Evolutionary conservation across 371 early-diverging fungal species (phyloP).

Genomic region (Mucor irregularis): DNA sequence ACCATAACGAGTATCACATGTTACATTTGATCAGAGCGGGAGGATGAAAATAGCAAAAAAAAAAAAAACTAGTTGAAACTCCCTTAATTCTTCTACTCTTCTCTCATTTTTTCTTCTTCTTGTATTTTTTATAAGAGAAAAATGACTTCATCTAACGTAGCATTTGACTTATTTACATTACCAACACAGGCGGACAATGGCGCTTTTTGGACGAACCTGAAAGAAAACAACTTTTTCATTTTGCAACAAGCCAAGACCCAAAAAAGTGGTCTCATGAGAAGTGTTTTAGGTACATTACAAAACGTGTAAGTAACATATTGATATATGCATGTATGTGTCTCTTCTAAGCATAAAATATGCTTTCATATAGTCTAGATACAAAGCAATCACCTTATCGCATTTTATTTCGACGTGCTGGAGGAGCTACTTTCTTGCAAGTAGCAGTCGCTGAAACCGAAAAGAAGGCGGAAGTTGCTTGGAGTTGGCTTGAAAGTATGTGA

Average conservation of each 20-base stretch:
- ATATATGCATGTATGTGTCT: neutral
- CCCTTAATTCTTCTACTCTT: too few species aligned
- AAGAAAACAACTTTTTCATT: conserved; percentile 62
- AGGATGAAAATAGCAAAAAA: too few species aligned
- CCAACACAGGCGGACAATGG: conserved; percentile 38
- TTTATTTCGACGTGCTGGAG: conserved; percentile 64
- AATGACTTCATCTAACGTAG: conserved; percentile 13
- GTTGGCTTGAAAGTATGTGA: conserved; percentile 77
- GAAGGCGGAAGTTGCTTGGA: conserved; percentile 85
- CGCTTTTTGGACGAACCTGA: conserved; percentile 64
- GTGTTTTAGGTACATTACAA: conserved; percentile 79
- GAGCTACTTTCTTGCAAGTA: conserved; percentile 53
- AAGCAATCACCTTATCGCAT: conserved; percentile 94
- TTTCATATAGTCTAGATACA: conserved; percentile 72
- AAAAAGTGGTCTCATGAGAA: conserved; percentile 59
- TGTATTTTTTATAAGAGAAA: neutral
- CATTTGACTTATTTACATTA: conserved; percentile 42
- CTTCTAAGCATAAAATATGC: neutral
- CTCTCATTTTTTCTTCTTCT: neutral
- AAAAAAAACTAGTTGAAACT: too few species aligned
- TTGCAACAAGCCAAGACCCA: conserved; percentile 71
- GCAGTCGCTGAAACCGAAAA: conserved; percentile 80
- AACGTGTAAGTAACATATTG: conserved; percentile 71
- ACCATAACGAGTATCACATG: too few species aligned
- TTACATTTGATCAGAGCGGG: too few species aligned